phyloP scores from a whole-genome alignment of 306 rosid genomes.

The Lupinus albus region DNA sequence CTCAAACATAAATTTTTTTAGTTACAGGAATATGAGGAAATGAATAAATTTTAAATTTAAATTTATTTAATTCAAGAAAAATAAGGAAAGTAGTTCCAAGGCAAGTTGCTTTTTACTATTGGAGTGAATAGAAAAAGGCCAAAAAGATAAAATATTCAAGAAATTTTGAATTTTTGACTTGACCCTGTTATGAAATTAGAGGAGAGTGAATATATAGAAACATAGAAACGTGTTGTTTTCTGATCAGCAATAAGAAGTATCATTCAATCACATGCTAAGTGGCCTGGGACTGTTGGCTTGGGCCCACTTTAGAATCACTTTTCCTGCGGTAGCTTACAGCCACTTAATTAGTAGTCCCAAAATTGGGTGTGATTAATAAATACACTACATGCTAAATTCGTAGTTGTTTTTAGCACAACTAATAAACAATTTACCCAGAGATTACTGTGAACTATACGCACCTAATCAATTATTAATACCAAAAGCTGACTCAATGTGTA shows the following conservation, averaged over 20 bases:
- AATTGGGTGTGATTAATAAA: slow-evolving; percentile 35
- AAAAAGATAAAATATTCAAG: slow-evolving; percentile 29
- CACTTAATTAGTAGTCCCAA: slow-evolving; percentile 1
- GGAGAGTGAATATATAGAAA: slow-evolving; percentile 26
- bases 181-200: slow-evolving; percentile 34
- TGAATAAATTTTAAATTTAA: no score
- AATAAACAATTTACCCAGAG: background rate
- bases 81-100: no score
- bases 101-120: no score
- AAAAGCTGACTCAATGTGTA: slow-evolving; percentile 12
- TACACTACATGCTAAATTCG: no score
- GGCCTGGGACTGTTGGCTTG: slow-evolving; percentile 43
- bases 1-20: no score
- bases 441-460: background rate
- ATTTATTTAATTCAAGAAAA: no score
- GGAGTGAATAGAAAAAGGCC: no score
- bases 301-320: slow-evolving; percentile 47
- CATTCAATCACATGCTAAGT: slow-evolving; percentile 36
- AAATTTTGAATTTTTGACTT: slow-evolving; percentile 37
- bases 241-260: slow-evolving; percentile 20
- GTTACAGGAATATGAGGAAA: no score
- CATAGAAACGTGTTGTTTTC: slow-evolving; percentile 37
- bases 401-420: slow-evolving; percentile 33
- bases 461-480: slow-evolving; percentile 33
- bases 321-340: slow-evolving; percentile 28